Evolutionary conservation across 1,284 basidiomycete genomes (phyloP), one percentile per base, ranked within the genome.

Genomic region (Cutaneotrichosporon sp.): DNA sequence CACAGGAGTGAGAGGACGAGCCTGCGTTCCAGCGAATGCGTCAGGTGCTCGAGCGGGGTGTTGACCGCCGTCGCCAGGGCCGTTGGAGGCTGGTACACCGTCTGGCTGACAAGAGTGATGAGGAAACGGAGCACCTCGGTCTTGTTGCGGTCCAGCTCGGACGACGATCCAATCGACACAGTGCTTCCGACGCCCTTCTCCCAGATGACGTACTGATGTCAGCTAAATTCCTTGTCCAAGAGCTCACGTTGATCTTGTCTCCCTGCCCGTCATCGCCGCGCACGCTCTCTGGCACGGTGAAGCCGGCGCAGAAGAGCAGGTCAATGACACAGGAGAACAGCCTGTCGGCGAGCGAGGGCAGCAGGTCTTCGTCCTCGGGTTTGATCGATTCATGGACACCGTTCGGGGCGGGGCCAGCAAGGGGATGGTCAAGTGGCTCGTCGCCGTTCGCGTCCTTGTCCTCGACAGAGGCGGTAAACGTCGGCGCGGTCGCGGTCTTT

Each of bases 181-280:
- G 88, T 88, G 9, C 88, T 88, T 3, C 90, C 90, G 38, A 93
- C 81, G 7, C 90, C 90, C 69, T 86, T 90, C 77, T 92, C 90
- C 90, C 89, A 92, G 41, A 76, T 76, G 18, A 74, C 69, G 55
- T 76, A 76, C 72, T 75, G 55, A n/a, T 12, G 55, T 56, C 21
- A 59, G 52, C 17, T 15, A 12, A 14, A 18, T 5, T 30, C 26
- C 26, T 17, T 15, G n/a, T n/a, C 8, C 10, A 4, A 33, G 1
- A 22, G 63, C 71, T 55, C 57, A 73, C 70, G 70, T 89, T 88
- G 55, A 94, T 86, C 75, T 92, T 90, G 69, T 90, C 64, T 10
- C 63, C 61, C 12, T 44, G 81, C 61, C 85, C 83, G 67, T 87
- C 85, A 37, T 84, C 51, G 12, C 68, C 82, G 65, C 87, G 84